phyloP scores from a whole-genome alignment of 2,329 filamentous ascomycete genomes.

The Verticillium isaacii region DNA sequence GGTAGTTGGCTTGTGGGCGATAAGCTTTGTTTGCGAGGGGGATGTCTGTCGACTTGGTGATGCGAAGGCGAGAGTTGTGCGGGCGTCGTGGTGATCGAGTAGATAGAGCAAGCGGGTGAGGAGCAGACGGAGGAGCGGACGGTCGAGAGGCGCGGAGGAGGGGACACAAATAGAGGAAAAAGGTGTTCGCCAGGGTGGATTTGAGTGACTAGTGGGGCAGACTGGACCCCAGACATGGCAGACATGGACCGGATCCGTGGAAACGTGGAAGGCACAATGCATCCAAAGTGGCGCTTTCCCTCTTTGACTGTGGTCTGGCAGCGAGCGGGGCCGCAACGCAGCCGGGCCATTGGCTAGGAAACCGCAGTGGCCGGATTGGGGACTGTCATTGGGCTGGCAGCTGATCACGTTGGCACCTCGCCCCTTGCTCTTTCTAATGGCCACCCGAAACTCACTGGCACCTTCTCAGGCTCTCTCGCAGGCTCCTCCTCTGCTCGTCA shows the following conservation, averaged over 20 bases:
- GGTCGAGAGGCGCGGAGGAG: neutral
- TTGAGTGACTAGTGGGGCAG: too few species aligned
- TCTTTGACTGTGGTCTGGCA: neutral
- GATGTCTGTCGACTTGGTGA: neutral
- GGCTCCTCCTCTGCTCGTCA: neutral
- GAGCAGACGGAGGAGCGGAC: neutral
- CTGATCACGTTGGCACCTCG: neutral
- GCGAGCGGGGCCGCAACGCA: neutral
- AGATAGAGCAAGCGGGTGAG: neutral
- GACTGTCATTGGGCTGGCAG: neutral
- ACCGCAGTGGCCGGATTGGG: neutral
- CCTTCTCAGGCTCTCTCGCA: too few species aligned
- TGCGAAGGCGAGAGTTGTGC: neutral
- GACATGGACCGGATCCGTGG: too few species aligned
- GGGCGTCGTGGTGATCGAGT: neutral
- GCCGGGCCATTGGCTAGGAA: neutral
- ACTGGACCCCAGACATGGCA: too few species aligned
- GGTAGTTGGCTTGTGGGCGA: constrained; percentile 3
- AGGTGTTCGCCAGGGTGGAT: neutral
- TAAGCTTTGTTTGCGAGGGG: neutral
- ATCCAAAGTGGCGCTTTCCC: neutral
- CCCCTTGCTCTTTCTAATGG: neutral
- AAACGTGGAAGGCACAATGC: neutral
- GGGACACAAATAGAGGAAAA: neutral
- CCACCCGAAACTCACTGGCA: too few species aligned